Evolutionary conservation across 176 grass and related monocot genomes (phyloP), one percentile per base, ranked within the genome.

Genomic region (Panicum miliaceum): DNA sequence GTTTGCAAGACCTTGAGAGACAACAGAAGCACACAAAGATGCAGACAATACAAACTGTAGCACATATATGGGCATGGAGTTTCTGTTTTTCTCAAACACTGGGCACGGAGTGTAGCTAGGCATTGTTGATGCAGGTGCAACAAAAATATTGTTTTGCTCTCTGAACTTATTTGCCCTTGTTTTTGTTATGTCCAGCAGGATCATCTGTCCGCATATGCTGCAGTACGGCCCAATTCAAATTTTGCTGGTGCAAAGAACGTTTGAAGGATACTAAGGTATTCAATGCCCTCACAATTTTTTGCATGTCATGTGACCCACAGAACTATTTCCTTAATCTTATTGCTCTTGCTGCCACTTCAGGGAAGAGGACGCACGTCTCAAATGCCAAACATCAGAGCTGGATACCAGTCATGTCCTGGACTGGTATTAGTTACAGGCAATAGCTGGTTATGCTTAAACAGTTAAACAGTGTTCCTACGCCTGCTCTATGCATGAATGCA

Each of bases 181-280:
- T 84, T 80, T 46, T 65, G 37, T 63, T 82, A 54, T 81, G 73
- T n/a, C 41, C 77, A 90, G 42, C 90, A 94, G 92, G 90, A 94
- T 91, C 86, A 94, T 82, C 85, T 91, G 65, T 83, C 92, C 64
- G 63, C 90, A 35, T 92, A 88, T 92, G 53, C 84, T 4, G 52
- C 71, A 26, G 68, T 89, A 66, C 86, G 84, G 40, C 92, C 89
- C 53, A 88, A 71, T 85, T 85, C 77, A 26, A 94, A 87, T 75
- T 94, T 94, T 56, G 72, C 83, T 68, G 89, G 90, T 66, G 80
- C 92, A 18, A 94, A 89, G 80, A 92, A 94, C 76, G 80, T 85
- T 35, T 94, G 43, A 90, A 90, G 54, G 78, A 68, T 54, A 80
- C 74, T 35, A 27, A 78, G 82, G 86, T 85, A 82, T 75, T 29